Evolutionary conservation across 2,329 filamentous ascomycete genomes (phyloP).

Genomic region (Helotiales sp.): DNA sequence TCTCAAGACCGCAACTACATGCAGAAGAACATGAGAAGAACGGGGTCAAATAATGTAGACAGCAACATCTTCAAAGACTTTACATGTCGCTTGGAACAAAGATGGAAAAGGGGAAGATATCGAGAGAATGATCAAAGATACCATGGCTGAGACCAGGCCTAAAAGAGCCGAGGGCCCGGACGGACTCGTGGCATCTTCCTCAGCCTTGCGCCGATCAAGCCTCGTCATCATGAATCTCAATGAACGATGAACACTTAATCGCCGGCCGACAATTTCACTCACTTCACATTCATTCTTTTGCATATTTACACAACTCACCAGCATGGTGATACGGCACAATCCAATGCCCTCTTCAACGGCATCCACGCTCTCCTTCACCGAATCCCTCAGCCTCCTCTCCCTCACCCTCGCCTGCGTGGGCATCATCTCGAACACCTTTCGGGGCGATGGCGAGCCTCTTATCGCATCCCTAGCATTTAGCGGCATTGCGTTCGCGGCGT

Average conservation of each 20-base stretch:
- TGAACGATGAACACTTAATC: neutral
- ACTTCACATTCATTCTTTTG: constrained; percentile 4
- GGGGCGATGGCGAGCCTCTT: constrained; percentile 83
- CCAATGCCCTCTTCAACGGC: constrained; percentile 18
- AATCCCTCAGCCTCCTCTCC: constrained; percentile 59
- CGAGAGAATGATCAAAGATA: too few species aligned
- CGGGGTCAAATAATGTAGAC: too few species aligned
- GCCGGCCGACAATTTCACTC: neutral
- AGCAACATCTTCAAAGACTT: too few species aligned
- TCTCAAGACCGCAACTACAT: too few species aligned
- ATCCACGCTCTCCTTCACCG: constrained; percentile 53
- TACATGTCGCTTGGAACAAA: too few species aligned
- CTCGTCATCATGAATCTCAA: constrained; percentile 7
- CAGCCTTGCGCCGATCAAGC: constrained; percentile 5
- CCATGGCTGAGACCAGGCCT: neutral
- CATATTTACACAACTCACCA: constrained; percentile 1
- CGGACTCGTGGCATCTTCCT: constrained; percentile 1
- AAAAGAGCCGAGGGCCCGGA: neutral
- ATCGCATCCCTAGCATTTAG: constrained; percentile 88
- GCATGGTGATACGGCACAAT: constrained; percentile 19
- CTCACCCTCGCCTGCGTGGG: constrained; percentile 70
- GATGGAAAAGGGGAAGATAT: too few species aligned
- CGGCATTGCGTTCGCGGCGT: constrained; percentile 78
- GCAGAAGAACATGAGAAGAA: too few species aligned
- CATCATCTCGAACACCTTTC: constrained; percentile 80